Percentiles rank a stretch among this genome's conserved stretches.
Evolutionary conservation across 2,329 filamentous ascomycete genomes (phyloP).

Genomic region (Fusarium sp.): DNA sequence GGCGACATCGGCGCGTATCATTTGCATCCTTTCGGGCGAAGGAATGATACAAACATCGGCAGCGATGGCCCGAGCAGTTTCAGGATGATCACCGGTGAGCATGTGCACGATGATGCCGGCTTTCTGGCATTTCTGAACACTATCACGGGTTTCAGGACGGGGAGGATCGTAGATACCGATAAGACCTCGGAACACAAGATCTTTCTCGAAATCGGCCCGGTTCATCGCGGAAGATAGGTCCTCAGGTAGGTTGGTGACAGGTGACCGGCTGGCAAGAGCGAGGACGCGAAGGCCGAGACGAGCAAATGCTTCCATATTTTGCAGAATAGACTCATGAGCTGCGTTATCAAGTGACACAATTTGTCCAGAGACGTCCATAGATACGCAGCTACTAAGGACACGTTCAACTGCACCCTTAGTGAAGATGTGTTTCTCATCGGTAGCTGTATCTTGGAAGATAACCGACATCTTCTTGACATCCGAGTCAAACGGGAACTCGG

Average conservation of each 20-base stretch:
- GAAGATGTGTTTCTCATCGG: slow-evolving; percentile 60
- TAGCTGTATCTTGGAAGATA: slow-evolving; percentile 63
- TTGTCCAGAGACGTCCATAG: slow-evolving; percentile 55
- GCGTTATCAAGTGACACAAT: slow-evolving; percentile 47
- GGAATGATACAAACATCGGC: slow-evolving; percentile 69
- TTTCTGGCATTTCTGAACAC: slow-evolving; percentile 64
- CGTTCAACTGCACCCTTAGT: slow-evolving; percentile 75
- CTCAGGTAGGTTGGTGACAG: slow-evolving; percentile 33
- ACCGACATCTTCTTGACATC: slow-evolving; percentile 82
- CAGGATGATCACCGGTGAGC: slow-evolving; percentile 72
- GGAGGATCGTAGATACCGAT: slow-evolving; percentile 76
- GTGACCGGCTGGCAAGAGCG: slow-evolving; percentile 60
- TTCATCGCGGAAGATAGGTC: slow-evolving; percentile 28
- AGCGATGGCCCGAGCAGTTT: slow-evolving; percentile 70
- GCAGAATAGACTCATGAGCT: slow-evolving; percentile 64
- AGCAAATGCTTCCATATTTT: slow-evolving; percentile 74
- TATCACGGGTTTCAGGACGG: slow-evolving; percentile 67
- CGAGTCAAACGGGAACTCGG: slow-evolving; percentile 80
- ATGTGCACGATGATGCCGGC: slow-evolving; percentile 72
- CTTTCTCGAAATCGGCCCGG: slow-evolving; percentile 56
- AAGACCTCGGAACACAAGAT: slow-evolving; percentile 71
- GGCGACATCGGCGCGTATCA: slow-evolving; percentile 61
- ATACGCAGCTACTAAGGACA: slow-evolving; percentile 69
- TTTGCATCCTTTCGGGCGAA: slow-evolving; percentile 50
- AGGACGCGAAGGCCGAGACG: slow-evolving; percentile 73